Conservation (phyloP, 1,139 yeast species). For the Meyerozyma athensensis region DNA sequence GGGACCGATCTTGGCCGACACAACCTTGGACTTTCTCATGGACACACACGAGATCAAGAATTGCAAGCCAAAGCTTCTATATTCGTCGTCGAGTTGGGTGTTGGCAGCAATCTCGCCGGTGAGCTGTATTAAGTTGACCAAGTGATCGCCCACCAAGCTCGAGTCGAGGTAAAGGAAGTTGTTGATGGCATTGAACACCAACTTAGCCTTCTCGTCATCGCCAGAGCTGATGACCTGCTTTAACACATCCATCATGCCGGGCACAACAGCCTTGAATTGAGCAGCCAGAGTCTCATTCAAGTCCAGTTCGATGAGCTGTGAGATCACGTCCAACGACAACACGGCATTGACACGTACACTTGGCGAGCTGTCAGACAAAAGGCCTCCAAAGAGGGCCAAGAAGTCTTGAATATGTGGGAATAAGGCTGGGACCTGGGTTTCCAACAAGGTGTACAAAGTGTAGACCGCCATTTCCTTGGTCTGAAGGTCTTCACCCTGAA, state of each 20-base stretch:
- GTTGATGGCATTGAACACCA: conserved; percentile 82
- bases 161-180: conserved; percentile 73
- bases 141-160: conserved; percentile 72
- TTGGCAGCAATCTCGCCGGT: conserved; percentile 74
- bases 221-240: conserved; percentile 66
- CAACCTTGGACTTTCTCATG: conserved; percentile 62
- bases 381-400: conserved; percentile 60
- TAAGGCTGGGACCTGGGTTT: conserved; percentile 64
- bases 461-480: conserved; percentile 83
- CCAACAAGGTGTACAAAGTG: conserved; percentile 73
- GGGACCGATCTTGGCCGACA: conserved; percentile 72
- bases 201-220: conserved; percentile 69
- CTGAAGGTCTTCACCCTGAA: conserved; percentile 51
- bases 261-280: conserved; percentile 65
- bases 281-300: conserved; percentile 46
- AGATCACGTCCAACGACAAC: conserved; percentile 73
- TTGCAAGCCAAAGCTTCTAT: conserved; percentile 78
- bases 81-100: conserved; percentile 68
- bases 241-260: conserved; percentile 78
- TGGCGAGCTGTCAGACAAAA: conserved; percentile 65
- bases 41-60: conserved; percentile 76
- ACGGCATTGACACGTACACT: conserved; percentile 83
- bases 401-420: conserved; percentile 61
- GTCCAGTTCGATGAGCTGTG: conserved; percentile 61
- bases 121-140: conserved; percentile 64